Percentiles rank a stretch among this genome's conserved stretches.
Conservation (phyloP, 805 yeast species). For the Kuraishia ogatae region DNA sequence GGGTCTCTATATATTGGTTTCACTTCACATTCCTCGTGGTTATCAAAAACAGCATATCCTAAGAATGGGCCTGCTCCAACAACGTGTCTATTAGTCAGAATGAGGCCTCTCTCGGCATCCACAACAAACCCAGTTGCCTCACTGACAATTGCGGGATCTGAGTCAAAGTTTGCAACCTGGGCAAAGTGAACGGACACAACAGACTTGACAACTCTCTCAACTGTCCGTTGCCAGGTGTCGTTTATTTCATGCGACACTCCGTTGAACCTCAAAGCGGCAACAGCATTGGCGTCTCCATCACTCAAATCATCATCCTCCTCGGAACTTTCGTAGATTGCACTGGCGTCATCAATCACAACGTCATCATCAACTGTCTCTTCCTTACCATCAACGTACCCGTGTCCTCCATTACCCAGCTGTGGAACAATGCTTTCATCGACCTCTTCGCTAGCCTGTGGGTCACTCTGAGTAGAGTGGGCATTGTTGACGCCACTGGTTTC, state of each 20-base stretch:
- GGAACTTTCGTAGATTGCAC: background rate
- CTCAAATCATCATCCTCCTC: constrained; percentile 4
- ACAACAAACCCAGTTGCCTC: constrained; percentile 97
- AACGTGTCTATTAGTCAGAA: constrained; percentile 88
- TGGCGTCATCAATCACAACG: constrained; percentile 6
- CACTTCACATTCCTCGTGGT: constrained; percentile 88
- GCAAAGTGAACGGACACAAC: constrained; percentile 88
- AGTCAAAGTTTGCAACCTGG: constrained; percentile 80
- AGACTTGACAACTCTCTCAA: constrained; percentile 70
- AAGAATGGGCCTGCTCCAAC: constrained; percentile 93
- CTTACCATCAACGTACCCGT: background rate
- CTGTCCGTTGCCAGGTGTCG: constrained; percentile 70
- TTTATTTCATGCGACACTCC: constrained; percentile 11
- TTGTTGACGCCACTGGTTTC: background rate
- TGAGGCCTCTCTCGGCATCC: constrained; percentile 72
- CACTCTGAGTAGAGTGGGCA: background rate
- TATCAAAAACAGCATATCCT: constrained; percentile 88
- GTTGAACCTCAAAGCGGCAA: background rate
- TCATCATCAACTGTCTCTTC: constrained; percentile 4
- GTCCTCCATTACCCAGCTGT: too few relatives aligned
- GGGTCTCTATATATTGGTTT: constrained; percentile 88
- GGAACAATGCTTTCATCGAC: background rate
- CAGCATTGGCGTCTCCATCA: constrained; percentile 1
- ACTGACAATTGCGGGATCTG: constrained; percentile 69
- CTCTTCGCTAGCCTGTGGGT: background rate